Evolutionary conservation across 768 basidiomycete genomes (phyloP), one percentile per base, ranked within the genome.

Genomic region (Crepidotus variabilis): DNA sequence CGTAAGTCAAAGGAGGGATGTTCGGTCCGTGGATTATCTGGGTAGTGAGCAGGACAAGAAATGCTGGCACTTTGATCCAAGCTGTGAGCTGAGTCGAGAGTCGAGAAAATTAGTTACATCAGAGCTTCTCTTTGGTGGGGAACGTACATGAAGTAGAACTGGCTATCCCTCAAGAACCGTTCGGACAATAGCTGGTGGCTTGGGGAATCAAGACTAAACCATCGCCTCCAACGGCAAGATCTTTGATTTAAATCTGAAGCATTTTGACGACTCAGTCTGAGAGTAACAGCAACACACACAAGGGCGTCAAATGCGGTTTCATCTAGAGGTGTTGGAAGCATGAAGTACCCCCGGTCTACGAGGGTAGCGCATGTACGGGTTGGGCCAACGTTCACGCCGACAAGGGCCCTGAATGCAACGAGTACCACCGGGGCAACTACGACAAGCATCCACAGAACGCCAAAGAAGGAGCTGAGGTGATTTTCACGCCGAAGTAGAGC

Each of bases 101-200:
- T n/a, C n/a, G n/a, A n/a, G 28, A 28, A 28, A 8, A 28, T 28
- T 3, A 43, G 4, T 43, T 11, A 20, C 4, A 4, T 28, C 8
- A 28, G 8, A 28, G 28, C 4, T 8, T 28, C 28, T 28, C 28
- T 4, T 28, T 28, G 28, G 28, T 28, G 3, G 3, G 4, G 46
- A 43, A 52, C 61, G 56, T 48, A 61, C 61, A 61, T 10, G 53
- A 58, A 59, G 24, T 59, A 59, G 5, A 61, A 51, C 22, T 59
- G 55, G 32, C 61, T 61, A 39, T 61, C 61, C 8, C 54, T 45
- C 28, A 61, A 21, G 2, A 61, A 50, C 59, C 36, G 55, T 57
- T 18, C 56, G 49, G 22, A 59, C 46, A 20, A 57, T 57, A 10
- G 55, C 45, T 9, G 61, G 57, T 8, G 4, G 13, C 39, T 11